Percentiles rank a stretch among this genome's conserved stretches.
Conservation (phyloP, 257 asterid genomes). For the Cynanchum wilfordii region DNA sequence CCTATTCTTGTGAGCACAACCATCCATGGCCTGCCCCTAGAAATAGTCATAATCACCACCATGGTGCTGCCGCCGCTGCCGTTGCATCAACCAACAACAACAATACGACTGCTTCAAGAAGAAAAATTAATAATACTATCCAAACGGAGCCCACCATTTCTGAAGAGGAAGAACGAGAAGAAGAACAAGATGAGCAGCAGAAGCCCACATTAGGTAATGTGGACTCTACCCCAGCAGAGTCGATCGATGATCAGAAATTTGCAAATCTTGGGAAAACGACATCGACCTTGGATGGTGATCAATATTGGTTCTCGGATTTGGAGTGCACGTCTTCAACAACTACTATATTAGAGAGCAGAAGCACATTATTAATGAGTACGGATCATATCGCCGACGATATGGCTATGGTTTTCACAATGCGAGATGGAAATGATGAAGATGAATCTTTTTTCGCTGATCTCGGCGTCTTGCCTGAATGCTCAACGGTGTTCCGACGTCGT, state of each 20-base stretch:
- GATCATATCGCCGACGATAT: constrained; percentile 28
- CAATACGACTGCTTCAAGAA: background rate
- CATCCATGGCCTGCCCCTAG: constrained; percentile 67
- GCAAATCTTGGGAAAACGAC: constrained; percentile 24
- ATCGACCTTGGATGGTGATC: constrained; percentile 32
- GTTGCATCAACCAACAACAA: no score
- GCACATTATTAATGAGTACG: constrained; percentile 29
- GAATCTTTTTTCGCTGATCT: constrained; percentile 81
- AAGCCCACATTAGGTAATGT: constrained; percentile 13
- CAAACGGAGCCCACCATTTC: constrained; percentile 10
- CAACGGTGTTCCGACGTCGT: constrained; percentile 67
- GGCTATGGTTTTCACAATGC: constrained; percentile 56
- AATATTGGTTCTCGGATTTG: constrained; percentile 62
- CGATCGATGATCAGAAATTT: constrained; percentile 27
- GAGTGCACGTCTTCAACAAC: constrained; percentile 37
- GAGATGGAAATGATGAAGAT: constrained; percentile 84
- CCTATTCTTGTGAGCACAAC: constrained; percentile 85
- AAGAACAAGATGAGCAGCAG: constrained; percentile 14
- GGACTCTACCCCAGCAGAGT: constrained; percentile 14
- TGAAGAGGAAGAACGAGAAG: constrained; percentile 26
- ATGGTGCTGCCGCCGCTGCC: background rate
- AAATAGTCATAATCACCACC: constrained; percentile 29
- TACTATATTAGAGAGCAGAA: constrained; percentile 40
- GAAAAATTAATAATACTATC: constrained; percentile 2
- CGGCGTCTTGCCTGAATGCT: constrained; percentile 90